phyloP scores from a whole-genome alignment of 2,329 filamentous ascomycete species.

The Claviceps purpurea region DNA sequence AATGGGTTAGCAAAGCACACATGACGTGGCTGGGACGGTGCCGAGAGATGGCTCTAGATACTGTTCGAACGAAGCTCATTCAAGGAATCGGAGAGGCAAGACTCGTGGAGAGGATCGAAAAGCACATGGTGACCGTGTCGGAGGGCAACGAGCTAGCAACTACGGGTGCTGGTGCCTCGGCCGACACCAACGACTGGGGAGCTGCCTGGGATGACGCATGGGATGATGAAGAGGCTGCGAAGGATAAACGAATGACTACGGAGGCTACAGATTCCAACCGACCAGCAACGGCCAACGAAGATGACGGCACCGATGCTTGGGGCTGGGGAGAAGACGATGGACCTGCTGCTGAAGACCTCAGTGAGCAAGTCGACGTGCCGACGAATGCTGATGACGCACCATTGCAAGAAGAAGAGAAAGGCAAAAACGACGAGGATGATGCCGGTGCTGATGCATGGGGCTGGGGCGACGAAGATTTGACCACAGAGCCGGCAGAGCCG shows the following conservation, averaged over 20 bases:
- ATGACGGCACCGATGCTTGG: slow-evolving; percentile 56
- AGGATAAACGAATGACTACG: slow-evolving; percentile 7
- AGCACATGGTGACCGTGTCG: slow-evolving; percentile 55
- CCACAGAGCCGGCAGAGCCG: slow-evolving; percentile 7
- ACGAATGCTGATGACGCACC: background rate
- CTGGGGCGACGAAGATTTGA: slow-evolving; percentile 59
- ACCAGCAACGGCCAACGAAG: slow-evolving; percentile 13
- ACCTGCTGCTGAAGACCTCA: slow-evolving; percentile 13
- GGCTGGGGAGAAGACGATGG: slow-evolving; percentile 61
- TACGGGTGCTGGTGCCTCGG: slow-evolving; percentile 31
- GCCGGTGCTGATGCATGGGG: slow-evolving; percentile 62
- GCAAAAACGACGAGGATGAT: slow-evolving; percentile 25
- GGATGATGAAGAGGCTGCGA: slow-evolving; percentile 51
- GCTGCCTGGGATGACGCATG: slow-evolving; percentile 70
- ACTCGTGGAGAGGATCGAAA: slow-evolving; percentile 73
- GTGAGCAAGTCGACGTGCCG: slow-evolving; percentile 5
- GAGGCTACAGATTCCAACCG: slow-evolving; percentile 11
- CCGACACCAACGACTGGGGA: slow-evolving; percentile 51
- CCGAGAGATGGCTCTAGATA: slow-evolving; percentile 64
- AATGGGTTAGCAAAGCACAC: slow-evolving; percentile 72
- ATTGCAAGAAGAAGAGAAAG: slow-evolving; percentile 1
- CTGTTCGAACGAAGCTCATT: slow-evolving; percentile 55
- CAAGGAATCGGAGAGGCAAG: slow-evolving; percentile 52
- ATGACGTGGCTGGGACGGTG: slow-evolving; percentile 77
- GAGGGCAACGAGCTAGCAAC: slow-evolving; percentile 53